Conservation (phyloP, 2,329 filamentous ascomycete species). For the Apiospora arundinis region DNA sequence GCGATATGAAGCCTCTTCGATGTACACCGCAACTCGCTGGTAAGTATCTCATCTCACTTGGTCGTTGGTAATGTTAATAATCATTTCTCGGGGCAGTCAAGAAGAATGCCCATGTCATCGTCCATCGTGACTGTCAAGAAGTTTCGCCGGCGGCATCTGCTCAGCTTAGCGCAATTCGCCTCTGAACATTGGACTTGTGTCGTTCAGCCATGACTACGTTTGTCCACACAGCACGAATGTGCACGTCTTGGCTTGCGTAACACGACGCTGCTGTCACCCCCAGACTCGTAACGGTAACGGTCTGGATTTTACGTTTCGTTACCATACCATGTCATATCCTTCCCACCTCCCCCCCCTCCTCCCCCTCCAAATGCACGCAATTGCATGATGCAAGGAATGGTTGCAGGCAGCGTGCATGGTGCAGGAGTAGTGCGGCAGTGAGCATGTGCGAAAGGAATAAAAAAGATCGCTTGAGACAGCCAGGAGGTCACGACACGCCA, state of each 20-base stretch:
- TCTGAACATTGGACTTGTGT: not conserved
- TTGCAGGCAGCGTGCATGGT: not conserved
- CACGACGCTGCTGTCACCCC: not conserved
- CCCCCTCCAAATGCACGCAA: not conserved
- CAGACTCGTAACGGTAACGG: not conserved
- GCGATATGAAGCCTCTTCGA: not conserved
- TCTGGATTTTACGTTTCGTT: slow-evolving; percentile 10
- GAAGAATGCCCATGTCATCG: not conserved
- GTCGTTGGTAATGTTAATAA: too few species aligned
- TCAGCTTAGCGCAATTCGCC: not conserved
- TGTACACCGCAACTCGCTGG: not conserved
- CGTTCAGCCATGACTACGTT: too few species aligned
- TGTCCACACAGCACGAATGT: too few species aligned
- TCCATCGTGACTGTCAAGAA: not conserved
- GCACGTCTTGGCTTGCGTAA: too few species aligned
- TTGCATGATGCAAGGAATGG: slow-evolving; percentile 14
- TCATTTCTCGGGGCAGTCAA: not conserved
- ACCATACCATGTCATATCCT: not conserved
- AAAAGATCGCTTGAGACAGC: not conserved
- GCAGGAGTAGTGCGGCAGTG: slow-evolving; percentile 5
- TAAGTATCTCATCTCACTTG: not conserved
- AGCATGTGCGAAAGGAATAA: not conserved
- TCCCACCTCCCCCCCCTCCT: not conserved
- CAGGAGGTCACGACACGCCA: not conserved
- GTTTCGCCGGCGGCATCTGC: not conserved